phyloP scores from a whole-genome alignment of 2,329 filamentous ascomycete species.

The Tolypocladium cylindrosporum region DNA sequence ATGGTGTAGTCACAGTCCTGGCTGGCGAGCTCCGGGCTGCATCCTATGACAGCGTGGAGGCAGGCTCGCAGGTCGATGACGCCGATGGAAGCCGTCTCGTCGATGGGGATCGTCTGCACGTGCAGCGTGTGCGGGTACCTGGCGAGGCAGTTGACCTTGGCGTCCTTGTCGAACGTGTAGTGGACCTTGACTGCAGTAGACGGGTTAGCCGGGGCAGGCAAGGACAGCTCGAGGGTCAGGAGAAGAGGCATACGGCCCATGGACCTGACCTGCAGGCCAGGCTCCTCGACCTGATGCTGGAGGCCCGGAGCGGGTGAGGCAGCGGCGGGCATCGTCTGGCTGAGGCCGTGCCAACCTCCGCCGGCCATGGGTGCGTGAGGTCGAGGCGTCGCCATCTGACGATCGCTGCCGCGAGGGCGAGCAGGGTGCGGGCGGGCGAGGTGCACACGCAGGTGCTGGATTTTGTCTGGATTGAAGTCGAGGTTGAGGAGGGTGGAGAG shows the following conservation, averaged over 20 bases:
- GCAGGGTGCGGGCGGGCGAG: background rate
- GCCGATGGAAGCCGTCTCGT: constrained; percentile 73
- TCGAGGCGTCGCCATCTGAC: constrained; percentile 28
- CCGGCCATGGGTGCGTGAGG: constrained; percentile 15
- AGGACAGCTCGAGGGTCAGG: constrained; percentile 1
- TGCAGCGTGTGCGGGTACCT: constrained; percentile 71
- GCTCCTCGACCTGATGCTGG: constrained; percentile 22
- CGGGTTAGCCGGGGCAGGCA: constrained; percentile 9
- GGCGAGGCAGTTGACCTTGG: constrained; percentile 81
- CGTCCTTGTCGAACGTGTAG: constrained; percentile 88
- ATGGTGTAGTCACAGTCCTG: constrained; percentile 82
- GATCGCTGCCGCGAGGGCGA: background rate
- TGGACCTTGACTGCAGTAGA: constrained; percentile 72
- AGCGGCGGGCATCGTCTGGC: constrained; percentile 17
- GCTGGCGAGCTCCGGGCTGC: constrained; percentile 71
- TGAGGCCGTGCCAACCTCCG: constrained; percentile 20
- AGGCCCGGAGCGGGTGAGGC: constrained; percentile 5
- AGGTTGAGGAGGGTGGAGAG: constrained; percentile 1
- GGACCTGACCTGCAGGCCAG: constrained; percentile 46
- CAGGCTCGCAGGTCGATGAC: constrained; percentile 81
- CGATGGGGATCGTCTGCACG: constrained; percentile 70
- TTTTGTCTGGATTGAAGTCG: background rate
- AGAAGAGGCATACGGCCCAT: constrained; percentile 55
- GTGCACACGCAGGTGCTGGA: background rate
- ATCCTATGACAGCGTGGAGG: constrained; percentile 65